Percentiles rank a stretch among this genome's conserved stretches.
These are phyloP conservation scores for Phytomonas serpens DNA, from an alignment of 208 protist species.

Conservation along the genomic window DNA sequence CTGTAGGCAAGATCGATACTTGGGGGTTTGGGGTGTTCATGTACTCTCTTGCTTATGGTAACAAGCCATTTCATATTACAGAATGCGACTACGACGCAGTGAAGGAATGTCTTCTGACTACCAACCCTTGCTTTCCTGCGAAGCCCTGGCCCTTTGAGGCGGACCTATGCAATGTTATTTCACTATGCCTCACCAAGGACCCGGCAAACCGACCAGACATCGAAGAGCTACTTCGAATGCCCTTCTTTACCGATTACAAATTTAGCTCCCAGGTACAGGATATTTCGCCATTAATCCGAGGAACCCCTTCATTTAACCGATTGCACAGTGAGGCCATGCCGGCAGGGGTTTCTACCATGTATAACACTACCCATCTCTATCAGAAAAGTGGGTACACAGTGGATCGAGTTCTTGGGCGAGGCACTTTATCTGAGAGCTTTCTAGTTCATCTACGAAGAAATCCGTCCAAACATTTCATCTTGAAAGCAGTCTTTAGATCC, in stretches of 20 bases:
- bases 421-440: conserved; percentile 47
- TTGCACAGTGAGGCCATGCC: conserved; percentile 9
- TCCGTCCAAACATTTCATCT: conserved; percentile 34
- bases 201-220: conserved; percentile 43
- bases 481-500: conserved; percentile 56
- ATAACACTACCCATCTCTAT: conserved; percentile 5
- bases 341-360: conserved; percentile 6
- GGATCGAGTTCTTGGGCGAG: conserved; percentile 34
- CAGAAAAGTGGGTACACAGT: conserved; percentile 39
- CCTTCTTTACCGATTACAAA: conserved; percentile 46
- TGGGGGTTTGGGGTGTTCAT: conserved; percentile 81
- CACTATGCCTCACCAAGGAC: conserved; percentile 44
- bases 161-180: conserved; percentile 48
- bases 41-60: conserved; percentile 73
- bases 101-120: conserved; percentile 22
- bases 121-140: conserved; percentile 30
- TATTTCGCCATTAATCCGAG: background rate
- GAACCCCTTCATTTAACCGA: background rate
- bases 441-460: conserved; percentile 46
- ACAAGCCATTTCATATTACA: conserved; percentile 48
- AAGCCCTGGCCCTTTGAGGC: conserved; percentile 34
- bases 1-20: conserved; percentile 47
- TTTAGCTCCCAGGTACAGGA: conserved; percentile 16
- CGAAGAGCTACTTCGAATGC: conserved; percentile 37
- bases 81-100: conserved; percentile 49